Conservation (phyloP, 164 flowering plant species). For the Stephania yunnanensis region DNA sequence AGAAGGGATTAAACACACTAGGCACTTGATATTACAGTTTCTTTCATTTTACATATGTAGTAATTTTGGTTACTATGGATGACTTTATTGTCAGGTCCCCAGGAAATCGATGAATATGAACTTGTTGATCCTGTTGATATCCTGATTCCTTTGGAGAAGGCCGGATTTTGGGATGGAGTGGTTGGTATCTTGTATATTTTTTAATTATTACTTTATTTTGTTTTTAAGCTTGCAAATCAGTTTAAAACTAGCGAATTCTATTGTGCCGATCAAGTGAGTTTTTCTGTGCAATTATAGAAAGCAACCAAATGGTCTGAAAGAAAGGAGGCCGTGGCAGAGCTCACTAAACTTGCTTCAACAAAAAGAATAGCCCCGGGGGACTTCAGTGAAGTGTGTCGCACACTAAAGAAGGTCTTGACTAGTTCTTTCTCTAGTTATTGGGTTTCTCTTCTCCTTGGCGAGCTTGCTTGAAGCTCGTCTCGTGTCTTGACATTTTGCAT, state of each 20-base stretch:
- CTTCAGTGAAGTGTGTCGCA: constrained; percentile 84
- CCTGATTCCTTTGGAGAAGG: constrained; percentile 86
- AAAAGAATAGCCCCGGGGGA: constrained; percentile 94
- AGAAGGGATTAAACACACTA: neutral
- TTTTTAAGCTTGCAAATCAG: neutral
- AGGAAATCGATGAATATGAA: constrained; percentile 95
- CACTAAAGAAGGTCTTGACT: constrained; percentile 72
- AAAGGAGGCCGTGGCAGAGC: constrained; percentile 92
- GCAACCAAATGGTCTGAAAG: constrained; percentile 96
- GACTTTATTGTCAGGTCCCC: constrained; percentile 54
- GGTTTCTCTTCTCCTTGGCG: neutral
- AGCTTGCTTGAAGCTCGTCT: neutral
- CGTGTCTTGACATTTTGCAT: neutral
- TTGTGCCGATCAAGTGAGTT: neutral
- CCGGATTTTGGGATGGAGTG: constrained; percentile 99
- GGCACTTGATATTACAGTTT: neutral
- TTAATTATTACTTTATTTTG: neutral
- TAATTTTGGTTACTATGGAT: constrained; percentile 2
- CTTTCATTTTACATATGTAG: neutral
- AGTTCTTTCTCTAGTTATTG: neutral
- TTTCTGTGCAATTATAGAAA: constrained; percentile 46
- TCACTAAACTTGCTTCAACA: constrained; percentile 88
- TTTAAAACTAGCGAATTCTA: neutral
- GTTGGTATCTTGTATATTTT: constrained; percentile 39
- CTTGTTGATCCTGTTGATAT: constrained; percentile 98